Evolutionary conservation across 305 asterid genomes (phyloP), one percentile per base, ranked within the genome.

Genomic region (Fraxinus sp.): DNA sequence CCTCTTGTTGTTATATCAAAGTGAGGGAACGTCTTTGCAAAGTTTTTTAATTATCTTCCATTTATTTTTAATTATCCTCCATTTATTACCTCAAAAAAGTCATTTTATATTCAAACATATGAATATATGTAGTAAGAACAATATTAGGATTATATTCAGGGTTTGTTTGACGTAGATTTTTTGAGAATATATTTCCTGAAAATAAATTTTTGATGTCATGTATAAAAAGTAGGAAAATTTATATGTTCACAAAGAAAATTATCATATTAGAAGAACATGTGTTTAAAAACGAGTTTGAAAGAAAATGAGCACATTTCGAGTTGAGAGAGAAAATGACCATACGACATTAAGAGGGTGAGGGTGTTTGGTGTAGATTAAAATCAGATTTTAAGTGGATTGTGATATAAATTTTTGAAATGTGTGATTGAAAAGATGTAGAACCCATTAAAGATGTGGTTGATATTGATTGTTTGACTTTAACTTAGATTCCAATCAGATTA

Each of bases 1-100:
- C 83, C 70, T 74, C 7, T 13, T 20, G 79, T 80, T 66, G 59
- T 71, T 41, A 41, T 55, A 35, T 0, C 26, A 18, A 1, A n/a
- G 72, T 11, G 68, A 70, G 73, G 76, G 87, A 66, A 86, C 75
- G 79, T 77, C 52, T 55, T 57, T 79, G 10, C 8, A 37, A 18
- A 32, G 55, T 64, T 64, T 20, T 59, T 59, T 20, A 26, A 66
- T 71, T 24, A 28, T 28, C 30, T 28, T 28, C 30, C 35, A 9
- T 49, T 49, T 43, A 36, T 13, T 46, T 46, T 3, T 0, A 13
- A 13, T 73, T 79, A 52, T 52, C 62, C 1, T 64, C 57, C 41
- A 46, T 72, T 80, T 28, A 39, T 82, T 64, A 77, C 73, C 80
- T 5, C n/a, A 16, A 52, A 52, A 52, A 52, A 74, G 11, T 57